These are phyloP conservation scores for Fusarium subglutinans DNA, from an alignment of 2,329 filamentous ascomycete species.

Conservation along the genomic window DNA sequence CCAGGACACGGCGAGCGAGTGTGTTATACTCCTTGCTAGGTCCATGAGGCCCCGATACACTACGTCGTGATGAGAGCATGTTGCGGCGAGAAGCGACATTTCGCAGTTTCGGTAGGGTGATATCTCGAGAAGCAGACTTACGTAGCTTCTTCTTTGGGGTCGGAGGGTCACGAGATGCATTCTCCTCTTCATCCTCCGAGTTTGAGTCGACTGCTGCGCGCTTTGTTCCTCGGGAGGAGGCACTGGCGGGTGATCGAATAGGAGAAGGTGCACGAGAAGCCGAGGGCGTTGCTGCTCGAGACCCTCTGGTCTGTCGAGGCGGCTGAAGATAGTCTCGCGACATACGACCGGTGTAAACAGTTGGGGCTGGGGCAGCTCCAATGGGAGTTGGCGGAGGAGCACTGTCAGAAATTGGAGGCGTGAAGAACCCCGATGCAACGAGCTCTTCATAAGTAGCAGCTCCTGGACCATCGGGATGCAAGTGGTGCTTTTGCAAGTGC, in stretches of 20 bases:
- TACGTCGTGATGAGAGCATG: constrained; percentile 40
- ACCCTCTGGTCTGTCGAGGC: constrained; percentile 43
- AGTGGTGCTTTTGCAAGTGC: constrained; percentile 13
- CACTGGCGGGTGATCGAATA: constrained; percentile 48
- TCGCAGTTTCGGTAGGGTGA: constrained; percentile 49
- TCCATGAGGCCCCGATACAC: constrained; percentile 40
- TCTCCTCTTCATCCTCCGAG: constrained; percentile 48
- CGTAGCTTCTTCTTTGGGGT: constrained; percentile 61
- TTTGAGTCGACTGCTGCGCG: constrained; percentile 52
- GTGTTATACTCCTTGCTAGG: constrained; percentile 36
- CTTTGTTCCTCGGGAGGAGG: constrained; percentile 60
- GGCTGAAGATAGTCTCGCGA: constrained; percentile 29
- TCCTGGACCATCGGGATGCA: constrained; percentile 14
- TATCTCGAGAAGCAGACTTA: constrained; percentile 58
- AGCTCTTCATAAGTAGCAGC: constrained; percentile 40
- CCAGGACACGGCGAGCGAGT: constrained; percentile 41
- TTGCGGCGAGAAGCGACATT: constrained; percentile 40
- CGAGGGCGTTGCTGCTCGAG: constrained; percentile 35
- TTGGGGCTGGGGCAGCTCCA: constrained; percentile 34
- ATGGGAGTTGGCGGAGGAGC: constrained; percentile 21
- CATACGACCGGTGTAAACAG: constrained; percentile 22
- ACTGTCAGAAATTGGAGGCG: constrained; percentile 33
- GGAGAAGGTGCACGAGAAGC: constrained; percentile 32
- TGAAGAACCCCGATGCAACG: constrained; percentile 41
- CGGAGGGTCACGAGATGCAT: constrained; percentile 26